Conservation (phyloP, 2,329 filamentous ascomycete species). For the Dactylonectria estremocensis region DNA sequence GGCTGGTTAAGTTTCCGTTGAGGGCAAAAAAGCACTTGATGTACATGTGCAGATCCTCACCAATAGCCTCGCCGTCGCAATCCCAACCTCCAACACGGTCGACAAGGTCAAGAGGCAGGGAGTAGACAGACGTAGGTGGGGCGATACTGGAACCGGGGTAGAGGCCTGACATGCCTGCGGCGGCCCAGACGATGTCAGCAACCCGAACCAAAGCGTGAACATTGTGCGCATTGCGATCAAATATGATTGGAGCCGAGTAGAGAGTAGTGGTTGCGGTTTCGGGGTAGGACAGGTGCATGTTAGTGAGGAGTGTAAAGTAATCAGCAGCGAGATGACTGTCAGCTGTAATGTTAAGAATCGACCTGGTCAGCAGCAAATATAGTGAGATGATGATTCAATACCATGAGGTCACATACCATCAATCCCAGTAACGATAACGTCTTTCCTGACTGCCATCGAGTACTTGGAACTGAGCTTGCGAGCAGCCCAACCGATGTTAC, state of each 20-base stretch:
- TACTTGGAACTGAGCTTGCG: constrained; percentile 76
- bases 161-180: constrained; percentile 78
- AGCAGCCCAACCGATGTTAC: constrained; percentile 81
- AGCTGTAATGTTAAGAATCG: constrained; percentile 60
- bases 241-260: constrained; percentile 80
- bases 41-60: constrained; percentile 84
- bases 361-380: constrained; percentile 23
- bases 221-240: constrained; percentile 80
- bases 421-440: constrained; percentile 80
- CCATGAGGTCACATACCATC: constrained; percentile 70
- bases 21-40: constrained; percentile 84
- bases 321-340: constrained; percentile 79
- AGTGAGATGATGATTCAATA: constrained; percentile 22
- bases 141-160: constrained; percentile 75
- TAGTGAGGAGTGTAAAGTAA: constrained; percentile 77
- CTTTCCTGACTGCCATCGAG: constrained; percentile 64
- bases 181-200: constrained; percentile 81
- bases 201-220: constrained; percentile 79
- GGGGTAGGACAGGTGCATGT: constrained; percentile 73
- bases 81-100: constrained; percentile 83
- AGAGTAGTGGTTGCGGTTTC: constrained; percentile 74
- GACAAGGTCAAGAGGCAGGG: constrained; percentile 75
- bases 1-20: constrained; percentile 76
- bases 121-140: constrained; percentile 83
- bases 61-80: constrained; percentile 78